Percentiles rank a stretch among this genome's conserved stretches.
Evolutionary conservation across 495 filamentous ascomycete genomes (phyloP).

Genomic region (Penicillium lagena): DNA sequence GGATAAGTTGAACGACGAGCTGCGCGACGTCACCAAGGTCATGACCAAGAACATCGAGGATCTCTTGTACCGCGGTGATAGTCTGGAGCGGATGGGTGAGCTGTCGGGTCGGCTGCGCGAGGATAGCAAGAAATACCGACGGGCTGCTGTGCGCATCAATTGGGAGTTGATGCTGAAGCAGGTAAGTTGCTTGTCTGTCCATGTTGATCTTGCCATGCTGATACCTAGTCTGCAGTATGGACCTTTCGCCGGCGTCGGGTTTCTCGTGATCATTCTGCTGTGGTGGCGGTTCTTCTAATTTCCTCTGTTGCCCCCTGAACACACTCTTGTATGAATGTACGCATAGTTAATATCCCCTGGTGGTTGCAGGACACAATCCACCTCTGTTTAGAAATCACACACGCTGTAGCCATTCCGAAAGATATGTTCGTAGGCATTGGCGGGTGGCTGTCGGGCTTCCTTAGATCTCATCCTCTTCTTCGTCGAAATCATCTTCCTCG

Average conservation of each 20-base stretch:
- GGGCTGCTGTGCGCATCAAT: constrained; percentile 92
- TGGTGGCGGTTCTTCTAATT: constrained; percentile 87
- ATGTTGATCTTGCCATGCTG: constrained; percentile 6
- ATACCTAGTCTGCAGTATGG: constrained; percentile 57
- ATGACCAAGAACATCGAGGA: constrained; percentile 99
- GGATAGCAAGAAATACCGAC: constrained; percentile 88
- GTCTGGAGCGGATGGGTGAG: constrained; percentile 94
- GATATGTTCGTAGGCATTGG: background rate
- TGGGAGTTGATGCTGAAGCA: constrained; percentile 97
- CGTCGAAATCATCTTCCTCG: constrained; percentile 94
- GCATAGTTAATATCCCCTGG: constrained; percentile 35
- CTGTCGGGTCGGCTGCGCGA: constrained; percentile 79
- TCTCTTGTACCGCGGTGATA: constrained; percentile 89
- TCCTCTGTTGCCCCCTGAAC: background rate
- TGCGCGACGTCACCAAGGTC: constrained; percentile 95
- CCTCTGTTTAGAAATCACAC: constrained; percentile 10
- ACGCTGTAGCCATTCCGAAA: no score
- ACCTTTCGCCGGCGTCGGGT: constrained; percentile 69
- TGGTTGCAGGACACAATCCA: constrained; percentile 34
- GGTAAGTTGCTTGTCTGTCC: constrained; percentile 33
- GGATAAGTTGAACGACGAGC: constrained; percentile 86
- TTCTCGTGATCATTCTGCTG: constrained; percentile 77
- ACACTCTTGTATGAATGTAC: constrained; percentile 32
- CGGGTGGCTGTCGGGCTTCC: background rate
- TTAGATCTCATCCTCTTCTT: constrained; percentile 96